Evolutionary conservation across 441 rosid species (phyloP).

Genomic region (Pelargonium myrrhifolium): DNA sequence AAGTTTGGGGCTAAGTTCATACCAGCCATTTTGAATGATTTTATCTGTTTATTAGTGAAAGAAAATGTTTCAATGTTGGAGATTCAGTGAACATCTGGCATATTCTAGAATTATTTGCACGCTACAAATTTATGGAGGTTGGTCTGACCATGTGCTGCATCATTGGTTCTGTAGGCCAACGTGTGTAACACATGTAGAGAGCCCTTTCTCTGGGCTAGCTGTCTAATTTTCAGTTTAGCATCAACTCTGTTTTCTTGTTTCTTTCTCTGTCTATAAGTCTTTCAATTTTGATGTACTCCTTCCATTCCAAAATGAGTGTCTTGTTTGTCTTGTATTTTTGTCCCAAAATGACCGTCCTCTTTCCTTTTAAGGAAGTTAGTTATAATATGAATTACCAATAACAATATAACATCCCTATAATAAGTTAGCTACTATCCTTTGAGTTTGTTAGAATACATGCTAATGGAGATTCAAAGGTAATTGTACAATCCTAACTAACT

Average conservation of each 20-base stretch:
- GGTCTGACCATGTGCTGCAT: not conserved
- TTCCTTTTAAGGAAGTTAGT: no score
- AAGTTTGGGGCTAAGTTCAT: not conserved
- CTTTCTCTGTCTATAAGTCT: not conserved
- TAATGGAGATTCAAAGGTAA: no score
- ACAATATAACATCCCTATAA: no score
- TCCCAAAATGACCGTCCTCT: no score
- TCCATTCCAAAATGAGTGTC: no score
- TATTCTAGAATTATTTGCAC: conserved; percentile 2
- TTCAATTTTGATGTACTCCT: not conserved
- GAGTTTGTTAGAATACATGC: no score
- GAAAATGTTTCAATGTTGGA: not conserved
- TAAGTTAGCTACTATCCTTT: no score
- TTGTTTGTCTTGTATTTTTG: no score
- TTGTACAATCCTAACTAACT: no score
- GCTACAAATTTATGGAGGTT: not conserved
- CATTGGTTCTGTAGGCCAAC: not conserved
- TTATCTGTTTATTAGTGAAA: not conserved
- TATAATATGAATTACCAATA: no score
- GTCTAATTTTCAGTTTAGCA: conserved; percentile 3
- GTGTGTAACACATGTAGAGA: not conserved
- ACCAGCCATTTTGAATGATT: not conserved
- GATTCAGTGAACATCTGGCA: not conserved
- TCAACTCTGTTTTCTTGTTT: conserved; percentile 4
- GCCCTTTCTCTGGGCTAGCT: not conserved